Evolutionary conservation across 768 basidiomycete genomes (phyloP).

Genomic region (Lyophyllum decastes): DNA sequence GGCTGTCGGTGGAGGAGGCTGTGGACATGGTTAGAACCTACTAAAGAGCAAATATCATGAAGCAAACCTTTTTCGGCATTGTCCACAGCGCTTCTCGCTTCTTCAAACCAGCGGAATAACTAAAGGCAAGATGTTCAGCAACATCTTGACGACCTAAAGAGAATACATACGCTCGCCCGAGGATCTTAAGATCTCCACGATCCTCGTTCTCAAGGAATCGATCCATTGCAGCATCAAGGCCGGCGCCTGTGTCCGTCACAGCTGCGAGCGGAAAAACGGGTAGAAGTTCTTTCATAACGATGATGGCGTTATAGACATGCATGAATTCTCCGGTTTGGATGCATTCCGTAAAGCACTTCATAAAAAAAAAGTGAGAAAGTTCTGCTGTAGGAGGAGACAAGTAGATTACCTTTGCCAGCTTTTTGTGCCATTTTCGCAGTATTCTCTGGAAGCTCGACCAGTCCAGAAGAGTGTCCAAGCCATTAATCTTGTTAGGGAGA

Average conservation of each 20-base stretch:
- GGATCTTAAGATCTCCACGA: slow-evolving; percentile 81
- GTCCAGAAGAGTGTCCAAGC: slow-evolving; percentile 55
- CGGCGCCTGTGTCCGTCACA: slow-evolving; percentile 53
- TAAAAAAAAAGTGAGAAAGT: neutral
- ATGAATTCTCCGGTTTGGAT: slow-evolving; percentile 91
- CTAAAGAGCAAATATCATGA: neutral
- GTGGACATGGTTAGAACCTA: neutral
- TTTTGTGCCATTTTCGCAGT: slow-evolving; percentile 83
- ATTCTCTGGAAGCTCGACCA: slow-evolving; percentile 75
- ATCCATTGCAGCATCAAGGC: slow-evolving; percentile 62
- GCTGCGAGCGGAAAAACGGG: slow-evolving; percentile 82
- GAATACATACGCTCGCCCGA: slow-evolving; percentile 67
- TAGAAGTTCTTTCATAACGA: slow-evolving; percentile 88
- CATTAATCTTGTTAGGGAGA: slow-evolving; percentile 45
- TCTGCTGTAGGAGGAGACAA: neutral
- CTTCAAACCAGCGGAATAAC: slow-evolving; percentile 75
- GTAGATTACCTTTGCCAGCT: slow-evolving; percentile 60
- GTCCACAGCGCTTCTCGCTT: slow-evolving; percentile 67
- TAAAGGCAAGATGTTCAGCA: slow-evolving; percentile 22
- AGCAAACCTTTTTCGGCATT: slow-evolving; percentile 33
- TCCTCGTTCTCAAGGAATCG: slow-evolving; percentile 73
- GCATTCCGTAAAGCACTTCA: slow-evolving; percentile 75
- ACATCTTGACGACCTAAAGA: slow-evolving; percentile 3
- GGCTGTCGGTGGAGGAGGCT: slow-evolving; percentile 5
- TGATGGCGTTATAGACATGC: slow-evolving; percentile 97